A percentile compares a stretch with the other conserved stretches of the same genome.
Conservation (phyloP, 805 yeast species). For the Monosporozyma aquatica region DNA sequence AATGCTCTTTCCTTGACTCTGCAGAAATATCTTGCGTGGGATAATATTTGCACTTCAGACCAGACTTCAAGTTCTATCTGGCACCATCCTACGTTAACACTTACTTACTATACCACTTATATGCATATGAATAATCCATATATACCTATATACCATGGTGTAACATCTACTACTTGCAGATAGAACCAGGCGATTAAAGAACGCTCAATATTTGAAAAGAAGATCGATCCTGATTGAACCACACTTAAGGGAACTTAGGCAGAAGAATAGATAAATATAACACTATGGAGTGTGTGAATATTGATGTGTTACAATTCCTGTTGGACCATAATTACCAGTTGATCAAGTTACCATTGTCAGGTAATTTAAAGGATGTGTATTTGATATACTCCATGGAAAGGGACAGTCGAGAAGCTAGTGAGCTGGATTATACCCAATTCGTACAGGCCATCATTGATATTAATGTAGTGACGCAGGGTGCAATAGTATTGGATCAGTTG, state of each 20-base stretch:
- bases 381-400: conserved; percentile 2
- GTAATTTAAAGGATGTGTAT: conserved; percentile 18
- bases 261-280: neutral
- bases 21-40: too few species aligned
- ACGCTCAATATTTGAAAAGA: neutral
- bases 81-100: too few species aligned
- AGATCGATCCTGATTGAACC: too few species aligned
- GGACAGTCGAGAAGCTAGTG: too few species aligned
- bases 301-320: conserved; percentile 10
- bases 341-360: conserved; percentile 19
- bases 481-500: conserved; percentile 11
- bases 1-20: too few species aligned
- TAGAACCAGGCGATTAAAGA: neutral
- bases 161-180: too few species aligned
- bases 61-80: too few species aligned
- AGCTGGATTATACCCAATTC: neutral
- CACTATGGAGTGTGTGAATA: neutral
- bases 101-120: too few species aligned
- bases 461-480: conserved; percentile 2
- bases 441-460: conserved; percentile 10
- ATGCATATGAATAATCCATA: too few species aligned
- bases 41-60: too few species aligned
- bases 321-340: conserved; percentile 18
- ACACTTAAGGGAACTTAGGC: too few species aligned
- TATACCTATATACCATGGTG: too few species aligned